These are phyloP conservation scores for Phyllosticta citribraziliensis DNA, from an alignment of 2,329 filamentous ascomycete genomes.

Conservation along the genomic window DNA sequence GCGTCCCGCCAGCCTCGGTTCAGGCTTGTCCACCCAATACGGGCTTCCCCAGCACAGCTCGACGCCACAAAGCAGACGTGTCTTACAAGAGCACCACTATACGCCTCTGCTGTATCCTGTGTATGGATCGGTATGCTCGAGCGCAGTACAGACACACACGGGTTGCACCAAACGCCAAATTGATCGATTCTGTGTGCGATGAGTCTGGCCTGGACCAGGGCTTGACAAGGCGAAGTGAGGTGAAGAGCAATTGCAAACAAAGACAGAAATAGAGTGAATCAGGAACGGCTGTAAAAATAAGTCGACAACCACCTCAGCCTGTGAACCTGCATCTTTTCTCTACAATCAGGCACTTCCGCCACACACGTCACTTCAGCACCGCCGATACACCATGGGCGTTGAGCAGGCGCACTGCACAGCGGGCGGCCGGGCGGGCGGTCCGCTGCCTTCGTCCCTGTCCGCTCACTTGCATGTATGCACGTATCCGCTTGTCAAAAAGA, in stretches of 20 bases:
- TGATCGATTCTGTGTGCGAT: neutral
- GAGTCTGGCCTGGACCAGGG: neutral
- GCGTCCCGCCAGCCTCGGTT: too few species aligned
- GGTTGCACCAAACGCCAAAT: neutral
- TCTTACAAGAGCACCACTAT: neutral
- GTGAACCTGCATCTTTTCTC: neutral
- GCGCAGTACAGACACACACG: neutral
- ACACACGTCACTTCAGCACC: neutral
- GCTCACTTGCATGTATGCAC: neutral
- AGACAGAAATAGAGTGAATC: neutral
- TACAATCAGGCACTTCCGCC: too few species aligned
- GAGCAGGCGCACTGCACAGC: neutral
- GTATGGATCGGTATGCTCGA: neutral
- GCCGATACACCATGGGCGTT: neutral
- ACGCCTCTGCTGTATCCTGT: neutral
- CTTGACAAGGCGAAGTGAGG: neutral
- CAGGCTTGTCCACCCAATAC: neutral
- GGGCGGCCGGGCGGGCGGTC: too few species aligned
- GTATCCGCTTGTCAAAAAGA: neutral
- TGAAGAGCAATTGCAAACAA: neutral
- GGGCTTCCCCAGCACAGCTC: neutral
- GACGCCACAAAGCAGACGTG: neutral
- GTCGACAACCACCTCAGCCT: too few species aligned
- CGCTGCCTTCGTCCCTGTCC: too few species aligned
- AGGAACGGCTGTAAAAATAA: neutral